These are phyloP conservation scores for Stereocaulon alpinum DNA, from an alignment of 495 filamentous ascomycete species.

Conservation along the genomic window DNA sequence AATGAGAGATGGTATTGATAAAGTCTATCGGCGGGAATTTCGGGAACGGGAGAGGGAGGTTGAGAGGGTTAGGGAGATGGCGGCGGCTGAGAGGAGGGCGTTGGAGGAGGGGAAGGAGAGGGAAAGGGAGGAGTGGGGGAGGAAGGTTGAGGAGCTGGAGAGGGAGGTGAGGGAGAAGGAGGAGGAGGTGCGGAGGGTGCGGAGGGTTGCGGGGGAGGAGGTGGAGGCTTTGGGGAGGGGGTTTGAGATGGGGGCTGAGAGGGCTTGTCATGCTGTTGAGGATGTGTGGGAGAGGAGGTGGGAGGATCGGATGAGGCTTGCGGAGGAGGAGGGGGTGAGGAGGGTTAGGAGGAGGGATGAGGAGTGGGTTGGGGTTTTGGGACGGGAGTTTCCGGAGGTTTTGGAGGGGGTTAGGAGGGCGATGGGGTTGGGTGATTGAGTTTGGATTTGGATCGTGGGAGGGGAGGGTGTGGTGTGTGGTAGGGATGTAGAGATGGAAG, in stretches of 20 bases:
- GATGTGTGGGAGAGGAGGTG: slow-evolving; percentile 27
- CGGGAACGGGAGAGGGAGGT: slow-evolving; percentile 19
- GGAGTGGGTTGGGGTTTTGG: slow-evolving; percentile 22
- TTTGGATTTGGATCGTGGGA: not conserved
- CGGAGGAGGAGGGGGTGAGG: slow-evolving; percentile 21
- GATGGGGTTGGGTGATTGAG: not conserved
- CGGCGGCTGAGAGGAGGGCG: slow-evolving; percentile 6
- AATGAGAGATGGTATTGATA: slow-evolving; percentile 21
- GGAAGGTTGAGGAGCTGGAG: not conserved
- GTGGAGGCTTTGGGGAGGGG: slow-evolving; percentile 1
- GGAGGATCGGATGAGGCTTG: slow-evolving; percentile 23
- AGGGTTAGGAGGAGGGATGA: slow-evolving; percentile 20
- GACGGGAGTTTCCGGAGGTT: slow-evolving; percentile 16
- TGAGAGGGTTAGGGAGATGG: slow-evolving; percentile 18
- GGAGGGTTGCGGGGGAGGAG: slow-evolving; percentile 4
- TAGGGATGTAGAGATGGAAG: too few relatives aligned
- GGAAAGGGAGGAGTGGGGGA: slow-evolving; percentile 2
- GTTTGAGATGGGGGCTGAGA: slow-evolving; percentile 16
- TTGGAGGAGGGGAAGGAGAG: slow-evolving; percentile 9
- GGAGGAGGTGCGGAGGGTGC: slow-evolving; percentile 1
- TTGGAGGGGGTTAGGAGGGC: slow-evolving; percentile 13
- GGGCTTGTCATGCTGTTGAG: slow-evolving; percentile 25
- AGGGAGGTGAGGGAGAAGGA: not conserved
- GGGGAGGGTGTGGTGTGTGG: not conserved
- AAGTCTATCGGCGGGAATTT: slow-evolving; percentile 22